Conservation (phyloP, 495 filamentous ascomycete genomes). For the Clohesyomyces aquaticus region DNA sequence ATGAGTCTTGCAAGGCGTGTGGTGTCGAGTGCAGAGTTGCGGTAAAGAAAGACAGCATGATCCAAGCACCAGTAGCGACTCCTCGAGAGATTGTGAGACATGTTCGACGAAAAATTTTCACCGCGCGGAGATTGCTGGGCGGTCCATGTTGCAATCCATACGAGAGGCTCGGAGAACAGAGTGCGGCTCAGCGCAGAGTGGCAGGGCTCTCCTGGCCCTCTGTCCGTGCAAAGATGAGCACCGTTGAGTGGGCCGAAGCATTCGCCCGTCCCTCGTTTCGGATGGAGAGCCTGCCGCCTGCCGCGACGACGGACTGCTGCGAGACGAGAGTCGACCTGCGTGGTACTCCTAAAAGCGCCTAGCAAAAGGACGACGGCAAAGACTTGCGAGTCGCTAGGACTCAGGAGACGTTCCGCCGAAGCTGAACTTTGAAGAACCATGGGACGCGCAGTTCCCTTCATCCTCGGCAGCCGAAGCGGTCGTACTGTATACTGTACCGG, state of each 20-base stretch:
- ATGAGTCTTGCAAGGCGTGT: constrained; percentile 5
- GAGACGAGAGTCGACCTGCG: neutral
- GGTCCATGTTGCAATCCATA: constrained; percentile 17
- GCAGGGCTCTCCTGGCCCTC: constrained; percentile 24
- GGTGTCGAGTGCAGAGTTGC: constrained; percentile 32
- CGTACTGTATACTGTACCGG: neutral
- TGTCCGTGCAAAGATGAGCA: constrained; percentile 19
- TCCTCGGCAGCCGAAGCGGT: constrained; percentile 14
- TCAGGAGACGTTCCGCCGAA: constrained; percentile 6
- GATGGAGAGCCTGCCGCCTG: constrained; percentile 20
- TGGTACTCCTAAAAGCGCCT: too few species aligned
- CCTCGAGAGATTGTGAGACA: constrained; percentile 38
- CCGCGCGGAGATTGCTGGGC: constrained; percentile 36
- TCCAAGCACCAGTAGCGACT: constrained; percentile 17
- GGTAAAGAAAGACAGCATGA: constrained; percentile 38
- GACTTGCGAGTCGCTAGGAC: too few species aligned
- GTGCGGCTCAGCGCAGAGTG: constrained; percentile 37
- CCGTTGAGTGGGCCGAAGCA: constrained; percentile 25
- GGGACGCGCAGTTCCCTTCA: too few species aligned
- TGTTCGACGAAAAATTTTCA: constrained; percentile 38
- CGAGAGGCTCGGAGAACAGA: constrained; percentile 37
- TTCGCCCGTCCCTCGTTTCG: constrained; percentile 27
- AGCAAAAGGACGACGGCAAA: too few species aligned
- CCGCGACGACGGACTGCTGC: constrained; percentile 28
- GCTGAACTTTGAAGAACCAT: too few species aligned